Percentiles rank a stretch among this genome's conserved stretches.
These are phyloP conservation scores for Wickerhamomyces mucosus DNA, from an alignment of 805 yeast genomes.

Conservation along the genomic window DNA sequence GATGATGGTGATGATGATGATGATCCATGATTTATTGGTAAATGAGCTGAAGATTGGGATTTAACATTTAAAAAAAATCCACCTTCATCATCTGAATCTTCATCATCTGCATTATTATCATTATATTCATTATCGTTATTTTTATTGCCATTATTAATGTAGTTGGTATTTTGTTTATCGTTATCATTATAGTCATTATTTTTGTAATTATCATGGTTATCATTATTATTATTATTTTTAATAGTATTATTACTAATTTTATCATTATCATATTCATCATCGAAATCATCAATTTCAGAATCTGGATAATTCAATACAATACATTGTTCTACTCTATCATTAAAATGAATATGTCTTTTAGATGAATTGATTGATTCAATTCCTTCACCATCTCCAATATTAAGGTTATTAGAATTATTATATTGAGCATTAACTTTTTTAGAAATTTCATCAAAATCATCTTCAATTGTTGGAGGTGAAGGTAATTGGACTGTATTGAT, in stretches of 20 bases:
- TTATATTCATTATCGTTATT: constrained; percentile 18
- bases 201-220: constrained; percentile 41
- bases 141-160: constrained; percentile 1
- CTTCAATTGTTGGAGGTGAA: constrained; percentile 20
- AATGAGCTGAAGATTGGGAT: constrained; percentile 28
- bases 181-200: constrained; percentile 13
- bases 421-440: constrained; percentile 21
- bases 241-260: constrained; percentile 20
- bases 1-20: no score
- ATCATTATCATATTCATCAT: constrained; percentile 16
- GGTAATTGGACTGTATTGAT: constrained; percentile 8
- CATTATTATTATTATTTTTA: constrained; percentile 26
- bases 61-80: constrained; percentile 57
- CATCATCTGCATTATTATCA: constrained; percentile 20
- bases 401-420: no score
- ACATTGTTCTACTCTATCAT: constrained; percentile 91
- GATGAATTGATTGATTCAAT: not conserved
- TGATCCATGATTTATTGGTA: constrained; percentile 4
- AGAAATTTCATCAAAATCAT: constrained; percentile 19
- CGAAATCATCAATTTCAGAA: constrained; percentile 18
- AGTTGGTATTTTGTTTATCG: not conserved
- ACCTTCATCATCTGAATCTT: constrained; percentile 51
- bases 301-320: constrained; percentile 43
- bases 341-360: constrained; percentile 77
- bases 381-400: constrained; percentile 1